Evolutionary conservation across 2,329 filamentous ascomycete species (phyloP), one percentile per base, ranked within the genome.

Genomic region (Aspergillus novoparasiticus): DNA sequence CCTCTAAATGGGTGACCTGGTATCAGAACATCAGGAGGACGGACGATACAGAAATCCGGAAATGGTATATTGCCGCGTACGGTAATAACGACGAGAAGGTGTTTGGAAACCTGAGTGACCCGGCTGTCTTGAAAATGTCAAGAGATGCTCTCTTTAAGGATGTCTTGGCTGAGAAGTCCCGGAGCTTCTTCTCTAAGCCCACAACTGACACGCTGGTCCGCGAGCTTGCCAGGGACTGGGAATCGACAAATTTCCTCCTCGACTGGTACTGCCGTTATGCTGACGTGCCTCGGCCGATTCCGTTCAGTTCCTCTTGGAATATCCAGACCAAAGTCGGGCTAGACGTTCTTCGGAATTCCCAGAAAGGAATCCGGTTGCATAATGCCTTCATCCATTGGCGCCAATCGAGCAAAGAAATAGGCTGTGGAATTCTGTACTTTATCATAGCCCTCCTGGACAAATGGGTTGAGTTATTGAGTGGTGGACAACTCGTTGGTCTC

Each of bases 1-100:
- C 82, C 43, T 83, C 83, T 26, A 82, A 85, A 66, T 89, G 87
- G 87, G 83, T 85, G 4, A 85, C 81, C 2, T 89, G 87, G 87
- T 75, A 75, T 60, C 75, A 76, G 64, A 73, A 69, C 4, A 75
- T 83, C 30, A 74, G 78, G 39, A 71, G 71, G 34, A 77, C 76
- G 6, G 74, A 81, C 39, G 75, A 78, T 51, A 71, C 72, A 4
- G 77, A 80, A 55, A 75, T 80, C 39, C 73, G 73, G n/a, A 75
- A 78, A 56, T 80, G 78, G 78, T 80, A 76, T 53, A 64, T 79
- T 61, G 62, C 69, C 59, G 70, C 68, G 32, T 66, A 80, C 69
- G 67, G 75, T 61, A 61, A 76, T 61, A 64, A 73, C 56, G 61
- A 76, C 62, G 67, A 74, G 57, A 81, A 82, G 28, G 71, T 80